These are phyloP conservation scores for Westerdykella ornata DNA, from an alignment of 2,329 filamentous ascomycete genomes.

Conservation along the genomic window DNA sequence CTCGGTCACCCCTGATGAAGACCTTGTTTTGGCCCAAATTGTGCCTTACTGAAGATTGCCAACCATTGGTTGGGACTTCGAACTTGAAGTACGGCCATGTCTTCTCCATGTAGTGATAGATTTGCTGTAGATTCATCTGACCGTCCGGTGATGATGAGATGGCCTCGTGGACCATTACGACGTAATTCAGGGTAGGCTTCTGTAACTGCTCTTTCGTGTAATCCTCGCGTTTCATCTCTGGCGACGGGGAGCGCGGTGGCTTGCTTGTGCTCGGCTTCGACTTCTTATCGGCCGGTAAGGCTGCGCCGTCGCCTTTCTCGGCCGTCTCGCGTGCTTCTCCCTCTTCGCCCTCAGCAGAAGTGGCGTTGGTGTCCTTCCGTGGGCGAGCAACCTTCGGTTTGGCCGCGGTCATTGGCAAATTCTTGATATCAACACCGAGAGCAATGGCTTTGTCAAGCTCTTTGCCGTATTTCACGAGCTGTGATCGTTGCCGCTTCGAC, in stretches of 20 bases:
- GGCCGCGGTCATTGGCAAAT: constrained; percentile 28
- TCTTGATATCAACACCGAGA: constrained; percentile 33
- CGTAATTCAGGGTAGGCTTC: constrained; percentile 59
- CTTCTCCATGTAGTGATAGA: constrained; percentile 57
- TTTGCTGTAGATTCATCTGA: constrained; percentile 58
- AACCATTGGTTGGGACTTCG: constrained; percentile 52
- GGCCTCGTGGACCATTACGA: constrained; percentile 57
- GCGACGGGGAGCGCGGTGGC: constrained; percentile 52
- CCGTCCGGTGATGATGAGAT: constrained; percentile 50
- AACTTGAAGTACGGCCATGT: constrained; percentile 61
- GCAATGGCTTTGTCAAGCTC: constrained; percentile 41
- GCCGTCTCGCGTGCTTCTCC: constrained; percentile 29
- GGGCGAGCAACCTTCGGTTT: constrained; percentile 32
- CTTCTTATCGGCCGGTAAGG: constrained; percentile 38
- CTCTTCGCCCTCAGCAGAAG: constrained; percentile 30
- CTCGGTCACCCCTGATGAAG: constrained; percentile 55
- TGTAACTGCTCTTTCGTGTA: constrained; percentile 68
- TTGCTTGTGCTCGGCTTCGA: constrained; percentile 39
- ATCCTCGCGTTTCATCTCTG: constrained; percentile 57
- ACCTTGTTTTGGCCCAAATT: constrained; percentile 54
- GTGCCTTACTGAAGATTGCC: constrained; percentile 61
- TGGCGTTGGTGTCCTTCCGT: constrained; percentile 35
- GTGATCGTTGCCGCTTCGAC: constrained; percentile 66
- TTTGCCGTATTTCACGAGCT: constrained; percentile 55
- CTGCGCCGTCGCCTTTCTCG: constrained; percentile 33